Evolutionary conservation across 768 basidiomycete species (phyloP), one percentile per base, ranked within the genome.

Genomic region (Rhizopogon vulgaris): DNA sequence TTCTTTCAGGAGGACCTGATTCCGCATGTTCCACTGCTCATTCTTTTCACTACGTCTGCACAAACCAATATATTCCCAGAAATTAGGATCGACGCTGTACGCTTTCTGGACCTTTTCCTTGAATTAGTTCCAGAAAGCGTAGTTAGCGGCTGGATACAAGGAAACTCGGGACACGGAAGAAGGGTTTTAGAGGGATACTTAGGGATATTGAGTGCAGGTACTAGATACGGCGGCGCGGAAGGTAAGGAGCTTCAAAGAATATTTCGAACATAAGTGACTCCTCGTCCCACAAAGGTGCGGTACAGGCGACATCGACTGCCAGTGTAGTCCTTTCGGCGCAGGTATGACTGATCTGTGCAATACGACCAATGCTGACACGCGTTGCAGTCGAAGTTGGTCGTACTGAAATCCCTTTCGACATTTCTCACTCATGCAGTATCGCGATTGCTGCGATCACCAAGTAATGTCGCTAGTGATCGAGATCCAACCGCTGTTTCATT

Each of bases 41-140:
- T 97, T 22, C 79, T 98, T 14, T 95, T 94, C 64, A 83, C 84
- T 0, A 85, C 90, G 6, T 95, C 94, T 9, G 91, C 92, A 0
- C 87, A 94, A 65, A 94, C 91, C 0, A 89, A 94, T 60, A 95
- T 98, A 42, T 96, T 94, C 66, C 94, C 94, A 18, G 92, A 95
- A 66, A 92, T 97, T 54, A 80, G 93, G 14, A 78, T 97, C 37
- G 94, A 97, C 62, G 90, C 92, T 3, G 76, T 95, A 49, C 83
- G 85, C 11, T 82, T 92, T 58, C 68, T 97, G 39, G 79, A 88
- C 59, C 63, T 94, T 22, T 75, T 92, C 38, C 74, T 96, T 3
- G 82, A 85, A 36, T 61, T 73, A 53, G 79, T 87, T 4, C 92
- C 94, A 9, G 74, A 76, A 38, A 70, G 76, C 7, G 81, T 93